Percentiles rank a stretch among this genome's conserved stretches.
phyloP scores from a whole-genome alignment of 176 grass and related monocot genomes.

The Lolium multiflorum region DNA sequence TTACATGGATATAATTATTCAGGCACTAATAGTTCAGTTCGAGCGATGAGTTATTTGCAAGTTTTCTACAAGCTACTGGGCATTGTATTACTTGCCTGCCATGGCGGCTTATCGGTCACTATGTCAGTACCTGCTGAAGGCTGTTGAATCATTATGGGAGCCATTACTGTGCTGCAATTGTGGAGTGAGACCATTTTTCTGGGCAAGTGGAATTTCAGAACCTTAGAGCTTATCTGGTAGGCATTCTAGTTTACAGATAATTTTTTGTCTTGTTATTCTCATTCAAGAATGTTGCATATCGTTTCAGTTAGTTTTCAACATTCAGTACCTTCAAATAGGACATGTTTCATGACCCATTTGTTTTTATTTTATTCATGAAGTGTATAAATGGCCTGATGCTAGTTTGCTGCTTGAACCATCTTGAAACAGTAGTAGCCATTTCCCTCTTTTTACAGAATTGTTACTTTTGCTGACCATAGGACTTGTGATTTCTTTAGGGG shows the following conservation, averaged over 20 bases:
- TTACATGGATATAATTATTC: slow-evolving; percentile 18
- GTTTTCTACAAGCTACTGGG: neutral
- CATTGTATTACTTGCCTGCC: neutral
- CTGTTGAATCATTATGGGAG: neutral
- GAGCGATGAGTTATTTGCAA: neutral
- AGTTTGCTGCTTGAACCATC: slow-evolving; percentile 10
- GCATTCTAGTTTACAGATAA: neutral
- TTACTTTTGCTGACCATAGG: neutral
- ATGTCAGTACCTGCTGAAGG: neutral
- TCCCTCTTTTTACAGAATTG: neutral
- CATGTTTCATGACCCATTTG: neutral
- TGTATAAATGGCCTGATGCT: neutral
- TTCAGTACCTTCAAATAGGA: neutral
- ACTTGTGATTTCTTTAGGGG: neutral
- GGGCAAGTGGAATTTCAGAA: slow-evolving; percentile 5
- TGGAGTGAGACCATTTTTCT: neutral
- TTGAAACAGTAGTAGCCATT: neutral
- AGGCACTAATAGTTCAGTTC: neutral
- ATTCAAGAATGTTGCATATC: neutral
- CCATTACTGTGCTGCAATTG: neutral
- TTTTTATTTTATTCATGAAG: neutral
- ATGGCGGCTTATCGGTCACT: neutral
- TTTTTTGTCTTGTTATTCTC: neutral
- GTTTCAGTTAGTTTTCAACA: neutral
- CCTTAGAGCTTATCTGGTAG: neutral